Conservation (phyloP, 768 basidiomycete genomes). For the Mrakia frigida region DNA sequence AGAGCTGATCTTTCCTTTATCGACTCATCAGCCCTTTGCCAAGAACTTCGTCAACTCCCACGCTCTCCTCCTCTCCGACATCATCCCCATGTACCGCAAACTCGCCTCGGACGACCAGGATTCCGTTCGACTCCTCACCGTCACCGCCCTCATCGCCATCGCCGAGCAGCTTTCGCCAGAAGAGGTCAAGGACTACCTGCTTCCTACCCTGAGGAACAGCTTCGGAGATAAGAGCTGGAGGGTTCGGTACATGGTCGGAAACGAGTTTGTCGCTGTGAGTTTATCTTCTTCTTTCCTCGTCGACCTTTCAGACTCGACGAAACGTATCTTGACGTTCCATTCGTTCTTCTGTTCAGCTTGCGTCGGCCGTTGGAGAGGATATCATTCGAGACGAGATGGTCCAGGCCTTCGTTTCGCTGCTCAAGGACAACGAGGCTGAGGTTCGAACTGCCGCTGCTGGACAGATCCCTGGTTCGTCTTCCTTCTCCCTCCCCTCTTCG, state of each 20-base stretch:
- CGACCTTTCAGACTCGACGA: background rate
- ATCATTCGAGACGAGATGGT: constrained; percentile 91
- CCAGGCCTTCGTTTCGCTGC: constrained; percentile 80
- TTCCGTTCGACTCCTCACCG: constrained; percentile 89
- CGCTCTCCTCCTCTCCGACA: constrained; percentile 74
- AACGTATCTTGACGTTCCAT: background rate
- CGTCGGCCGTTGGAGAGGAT: constrained; percentile 80
- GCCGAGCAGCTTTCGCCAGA: constrained; percentile 73
- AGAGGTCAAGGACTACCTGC: constrained; percentile 85
- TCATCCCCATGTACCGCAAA: constrained; percentile 84
- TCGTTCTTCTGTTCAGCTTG: constrained; percentile 55
- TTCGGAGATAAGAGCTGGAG: constrained; percentile 97
- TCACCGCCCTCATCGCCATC: constrained; percentile 90
- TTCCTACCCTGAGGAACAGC: constrained; percentile 79
- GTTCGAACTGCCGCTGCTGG: constrained; percentile 93
- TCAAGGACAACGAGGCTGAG: constrained; percentile 98
- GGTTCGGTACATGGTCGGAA: constrained; percentile 97
- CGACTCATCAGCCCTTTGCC: constrained; percentile 59
- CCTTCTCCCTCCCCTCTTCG: background rate
- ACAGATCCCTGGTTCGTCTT: constrained; percentile 80
- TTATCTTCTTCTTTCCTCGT: background rate
- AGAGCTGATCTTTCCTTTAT: background rate
- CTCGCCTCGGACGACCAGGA: constrained; percentile 96
- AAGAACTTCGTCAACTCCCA: constrained; percentile 63
- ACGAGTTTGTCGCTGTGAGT: constrained; percentile 86